Conservation (phyloP, 441 rosid genomes). For the Manihot esculenta region DNA sequence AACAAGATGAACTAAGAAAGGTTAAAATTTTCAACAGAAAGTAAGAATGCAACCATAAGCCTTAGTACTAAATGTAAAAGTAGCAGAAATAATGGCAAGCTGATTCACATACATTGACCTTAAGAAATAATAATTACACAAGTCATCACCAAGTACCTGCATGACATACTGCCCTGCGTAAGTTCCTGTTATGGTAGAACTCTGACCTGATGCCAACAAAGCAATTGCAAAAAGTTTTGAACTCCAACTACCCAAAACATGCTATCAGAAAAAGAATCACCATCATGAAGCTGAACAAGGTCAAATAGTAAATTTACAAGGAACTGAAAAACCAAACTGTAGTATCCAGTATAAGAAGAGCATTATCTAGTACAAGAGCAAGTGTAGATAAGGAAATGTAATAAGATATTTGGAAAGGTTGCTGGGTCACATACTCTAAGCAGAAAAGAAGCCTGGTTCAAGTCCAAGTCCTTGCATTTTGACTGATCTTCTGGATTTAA, state of each 20-base stretch:
- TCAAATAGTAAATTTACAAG: neutral
- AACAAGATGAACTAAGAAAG: neutral
- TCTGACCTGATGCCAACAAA: constrained; percentile 89
- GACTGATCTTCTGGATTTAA: constrained; percentile 56
- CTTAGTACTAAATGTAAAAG: neutral
- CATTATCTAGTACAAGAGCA: constrained; percentile 15
- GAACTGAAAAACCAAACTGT: neutral
- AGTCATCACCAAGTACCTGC: constrained; percentile 58
- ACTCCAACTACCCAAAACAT: constrained; percentile 88
- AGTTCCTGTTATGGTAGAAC: constrained; percentile 95
- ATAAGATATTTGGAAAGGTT: neutral
- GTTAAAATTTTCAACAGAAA: neutral
- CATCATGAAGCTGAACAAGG: neutral
- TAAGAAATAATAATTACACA: neutral
- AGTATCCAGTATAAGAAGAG: neutral
- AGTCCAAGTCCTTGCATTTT: constrained; percentile 73
- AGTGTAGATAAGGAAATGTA: constrained; percentile 2
- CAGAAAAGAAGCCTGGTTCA: constrained; percentile 89
- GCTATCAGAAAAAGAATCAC: constrained; percentile 40
- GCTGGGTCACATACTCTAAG: constrained; percentile 50
- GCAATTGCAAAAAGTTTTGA: constrained; percentile 83
- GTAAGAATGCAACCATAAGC: neutral
- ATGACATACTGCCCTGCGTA: constrained; percentile 96
- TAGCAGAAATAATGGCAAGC: neutral
- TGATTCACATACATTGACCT: neutral